Conservation (phyloP, 495 filamentous ascomycete genomes). For the Tuber borchii region DNA sequence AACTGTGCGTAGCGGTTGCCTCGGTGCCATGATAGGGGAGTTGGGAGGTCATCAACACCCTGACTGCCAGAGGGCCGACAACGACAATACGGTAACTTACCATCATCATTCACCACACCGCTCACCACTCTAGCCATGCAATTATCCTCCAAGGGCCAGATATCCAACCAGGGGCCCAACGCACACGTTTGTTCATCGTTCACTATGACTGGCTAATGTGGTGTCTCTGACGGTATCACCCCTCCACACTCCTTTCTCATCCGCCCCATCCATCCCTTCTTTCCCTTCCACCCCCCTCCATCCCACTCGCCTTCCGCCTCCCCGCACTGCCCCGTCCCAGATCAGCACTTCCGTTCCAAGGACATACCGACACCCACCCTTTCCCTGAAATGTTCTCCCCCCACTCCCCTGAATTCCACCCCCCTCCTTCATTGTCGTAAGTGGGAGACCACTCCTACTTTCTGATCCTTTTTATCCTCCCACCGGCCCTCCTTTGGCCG, state of each 20-base stretch:
- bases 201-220: not conserved
- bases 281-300: not conserved
- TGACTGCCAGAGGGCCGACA: not conserved
- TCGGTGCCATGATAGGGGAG: not conserved
- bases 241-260: constrained; percentile 4
- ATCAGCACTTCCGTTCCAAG: not conserved
- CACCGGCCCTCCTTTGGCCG: constrained; percentile 11
- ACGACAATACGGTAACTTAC: not conserved
- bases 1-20: not conserved
- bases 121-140: not conserved
- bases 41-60: not conserved
- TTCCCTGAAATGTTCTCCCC: not conserved
- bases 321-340: not conserved
- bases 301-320: not conserved
- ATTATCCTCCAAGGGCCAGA: not conserved
- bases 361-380: not conserved
- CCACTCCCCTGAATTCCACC: not conserved
- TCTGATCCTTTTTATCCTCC: not conserved
- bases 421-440: not conserved
- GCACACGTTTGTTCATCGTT: not conserved
- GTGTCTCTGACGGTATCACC: not conserved
- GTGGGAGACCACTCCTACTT: not conserved
- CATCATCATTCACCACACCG: not conserved
- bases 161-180: not conserved
- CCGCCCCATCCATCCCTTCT: constrained; percentile 7